A percentile compares a stretch with the other conserved stretches of the same genome.
These are phyloP conservation scores for Colletotrichum tamarilloi DNA, from an alignment of 2,329 filamentous ascomycete species.

Conservation along the genomic window DNA sequence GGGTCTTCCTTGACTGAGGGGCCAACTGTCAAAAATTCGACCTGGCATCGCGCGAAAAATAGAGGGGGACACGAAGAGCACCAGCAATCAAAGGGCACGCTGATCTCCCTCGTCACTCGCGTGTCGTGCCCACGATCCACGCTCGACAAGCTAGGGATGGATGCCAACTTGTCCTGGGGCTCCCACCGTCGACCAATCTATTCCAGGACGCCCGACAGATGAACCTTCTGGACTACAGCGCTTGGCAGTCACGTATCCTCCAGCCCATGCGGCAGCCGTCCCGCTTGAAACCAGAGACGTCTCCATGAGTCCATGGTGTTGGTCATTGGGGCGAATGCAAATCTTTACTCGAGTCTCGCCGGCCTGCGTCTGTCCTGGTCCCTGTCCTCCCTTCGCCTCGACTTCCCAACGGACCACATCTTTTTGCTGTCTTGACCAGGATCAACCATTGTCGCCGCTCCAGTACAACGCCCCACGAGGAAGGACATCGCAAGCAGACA, in stretches of 20 bases:
- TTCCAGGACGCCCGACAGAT: constrained; percentile 32
- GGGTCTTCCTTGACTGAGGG: constrained; percentile 37
- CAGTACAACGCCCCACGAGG: constrained; percentile 30
- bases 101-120: constrained; percentile 28
- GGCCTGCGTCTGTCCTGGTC: constrained; percentile 34
- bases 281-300: constrained; percentile 35
- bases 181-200: constrained; percentile 26
- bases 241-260: constrained; percentile 37
- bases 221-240: constrained; percentile 31
- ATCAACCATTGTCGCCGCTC: constrained; percentile 34
- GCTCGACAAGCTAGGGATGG: constrained; percentile 22
- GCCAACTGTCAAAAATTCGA: constrained; percentile 33
- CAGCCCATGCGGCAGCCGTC: constrained; percentile 34
- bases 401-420: constrained; percentile 33
- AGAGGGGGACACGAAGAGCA: constrained; percentile 23
- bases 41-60: constrained; percentile 32
- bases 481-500: constrained; percentile 35
- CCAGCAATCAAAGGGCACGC: constrained; percentile 31
- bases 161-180: constrained; percentile 22
- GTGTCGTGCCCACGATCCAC: constrained; percentile 14
- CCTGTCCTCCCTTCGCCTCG: constrained; percentile 34
- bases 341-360: constrained; percentile 34
- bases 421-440: constrained; percentile 30
- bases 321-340: constrained; percentile 36
- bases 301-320: constrained; percentile 33